Percentiles rank a stretch among this genome's conserved stretches.
These are phyloP conservation scores for Ogataea hybrid DNA, from an alignment of 1,139 yeast species.

Conservation along the genomic window DNA sequence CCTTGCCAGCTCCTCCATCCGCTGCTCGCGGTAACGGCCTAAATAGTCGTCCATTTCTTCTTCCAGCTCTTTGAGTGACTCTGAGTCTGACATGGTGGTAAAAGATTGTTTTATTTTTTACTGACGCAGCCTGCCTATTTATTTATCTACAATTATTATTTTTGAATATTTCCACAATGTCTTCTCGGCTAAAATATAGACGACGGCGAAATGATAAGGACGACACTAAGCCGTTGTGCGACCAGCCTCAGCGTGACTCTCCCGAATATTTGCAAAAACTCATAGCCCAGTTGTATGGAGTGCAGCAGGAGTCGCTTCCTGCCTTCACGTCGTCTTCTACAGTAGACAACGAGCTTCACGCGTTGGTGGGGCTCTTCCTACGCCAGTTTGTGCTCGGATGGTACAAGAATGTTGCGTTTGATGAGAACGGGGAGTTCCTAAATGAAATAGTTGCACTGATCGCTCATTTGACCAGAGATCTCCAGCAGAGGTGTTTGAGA, in stretches of 20 bases:
- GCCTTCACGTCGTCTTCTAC: slow-evolving; percentile 23
- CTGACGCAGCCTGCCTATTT: background rate
- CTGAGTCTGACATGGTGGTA: slow-evolving; percentile 34
- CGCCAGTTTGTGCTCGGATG: slow-evolving; percentile 46
- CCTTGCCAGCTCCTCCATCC: slow-evolving; percentile 47
- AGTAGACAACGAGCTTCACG: slow-evolving; percentile 42
- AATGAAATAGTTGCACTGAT: slow-evolving; percentile 37
- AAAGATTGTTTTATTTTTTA: background rate
- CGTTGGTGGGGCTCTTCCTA: slow-evolving; percentile 41
- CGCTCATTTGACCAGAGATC: slow-evolving; percentile 37
- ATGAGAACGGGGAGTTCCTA: slow-evolving; percentile 40
- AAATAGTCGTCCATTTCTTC: slow-evolving; percentile 37
- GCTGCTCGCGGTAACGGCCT: slow-evolving; percentile 44
- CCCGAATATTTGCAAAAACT: slow-evolving; percentile 20
- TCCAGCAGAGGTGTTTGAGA: slow-evolving; percentile 35
- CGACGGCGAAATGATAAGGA: slow-evolving; percentile 5
- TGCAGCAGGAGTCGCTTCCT: slow-evolving; percentile 21
- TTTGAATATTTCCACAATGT: background rate
- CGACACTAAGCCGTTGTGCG: background rate
- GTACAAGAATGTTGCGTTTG: slow-evolving; percentile 37
- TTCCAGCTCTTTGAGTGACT: slow-evolving; percentile 36
- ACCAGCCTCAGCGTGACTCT: slow-evolving; percentile 13
- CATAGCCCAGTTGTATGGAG: slow-evolving; percentile 12
- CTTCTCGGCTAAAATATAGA: slow-evolving; percentile 1
- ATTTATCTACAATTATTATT: background rate